A percentile compares a stretch with the other conserved stretches of the same genome.
phyloP scores from a whole-genome alignment of 1,284 basidiomycete genomes.

The Tetrapyrgos nigripes region DNA sequence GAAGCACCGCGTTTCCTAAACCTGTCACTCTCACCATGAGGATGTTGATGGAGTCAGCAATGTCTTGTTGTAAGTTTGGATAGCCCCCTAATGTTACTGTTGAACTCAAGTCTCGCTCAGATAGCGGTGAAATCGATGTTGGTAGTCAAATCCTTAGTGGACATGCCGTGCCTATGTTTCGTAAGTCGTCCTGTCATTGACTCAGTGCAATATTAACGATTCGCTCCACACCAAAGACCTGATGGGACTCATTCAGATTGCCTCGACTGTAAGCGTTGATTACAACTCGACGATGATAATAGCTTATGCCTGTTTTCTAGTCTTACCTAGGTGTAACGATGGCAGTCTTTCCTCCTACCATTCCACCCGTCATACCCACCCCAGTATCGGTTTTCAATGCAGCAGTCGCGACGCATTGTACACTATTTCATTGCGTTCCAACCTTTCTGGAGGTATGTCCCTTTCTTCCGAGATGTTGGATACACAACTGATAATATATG shows the following conservation, averaged over 20 bases:
- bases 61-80: not conserved
- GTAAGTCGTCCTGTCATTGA: conserved; percentile 1
- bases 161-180: conserved; percentile 21
- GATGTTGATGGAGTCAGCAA: not conserved
- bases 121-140: conserved; percentile 12
- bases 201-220: not conserved
- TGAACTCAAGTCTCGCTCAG: not conserved
- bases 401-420: conserved; percentile 19
- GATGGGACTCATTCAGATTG: conserved; percentile 14
- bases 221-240: conserved; percentile 20
- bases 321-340: conserved; percentile 28
- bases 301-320: too few relatives aligned
- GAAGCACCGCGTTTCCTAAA: conserved; percentile 17
- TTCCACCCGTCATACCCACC: conserved; percentile 28
- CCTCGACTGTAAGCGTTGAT: conserved; percentile 16
- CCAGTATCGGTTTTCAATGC: conserved; percentile 29
- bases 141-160: conserved; percentile 2
- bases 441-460: conserved; percentile 38
- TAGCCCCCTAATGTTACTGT: not conserved
- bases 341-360: conserved; percentile 25
- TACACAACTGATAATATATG: too few relatives aligned
- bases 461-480: too few relatives aligned
- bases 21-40: conserved; percentile 9
- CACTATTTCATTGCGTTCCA: conserved; percentile 31
- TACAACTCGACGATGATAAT: too few relatives aligned